Percentiles rank a stretch among this genome's conserved stretches.
Evolutionary conservation across 352 stramenopile genomes (phyloP).

Genomic region (Globisporangium echinulatum): DNA sequence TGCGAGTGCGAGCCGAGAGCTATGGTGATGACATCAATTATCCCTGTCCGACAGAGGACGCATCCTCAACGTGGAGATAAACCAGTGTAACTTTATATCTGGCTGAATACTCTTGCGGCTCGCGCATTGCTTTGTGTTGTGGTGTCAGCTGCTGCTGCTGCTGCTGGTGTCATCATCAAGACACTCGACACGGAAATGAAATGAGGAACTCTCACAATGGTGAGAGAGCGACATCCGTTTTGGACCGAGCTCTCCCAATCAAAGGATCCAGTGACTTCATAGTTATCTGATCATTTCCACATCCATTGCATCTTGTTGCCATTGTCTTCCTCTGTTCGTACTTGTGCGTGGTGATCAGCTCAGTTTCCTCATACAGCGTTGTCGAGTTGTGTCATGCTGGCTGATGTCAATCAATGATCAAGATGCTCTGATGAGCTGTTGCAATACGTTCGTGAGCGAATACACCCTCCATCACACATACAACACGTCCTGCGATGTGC

Average conservation of each 20-base stretch:
- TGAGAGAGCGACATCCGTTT: slow-evolving; percentile 69
- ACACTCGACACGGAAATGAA: slow-evolving; percentile 28
- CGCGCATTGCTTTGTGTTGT: not conserved
- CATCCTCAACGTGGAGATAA: slow-evolving; percentile 81
- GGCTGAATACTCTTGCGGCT: slow-evolving; percentile 56
- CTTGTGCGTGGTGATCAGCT: not conserved
- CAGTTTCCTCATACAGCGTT: not conserved
- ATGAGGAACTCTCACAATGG: slow-evolving; percentile 64
- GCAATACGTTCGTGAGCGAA: too few relatives aligned
- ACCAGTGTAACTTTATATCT: slow-evolving; percentile 86
- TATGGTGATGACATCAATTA: slow-evolving; percentile 86
- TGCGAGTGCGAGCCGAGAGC: slow-evolving; percentile 18
- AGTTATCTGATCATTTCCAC: slow-evolving; percentile 78
- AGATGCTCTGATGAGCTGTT: too few relatives aligned
- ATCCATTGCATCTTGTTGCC: not conserved
- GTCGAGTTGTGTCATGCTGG: too few relatives aligned
- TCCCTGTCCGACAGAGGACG: slow-evolving; percentile 86
- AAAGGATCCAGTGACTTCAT: slow-evolving; percentile 87
- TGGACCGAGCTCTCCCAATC: slow-evolving; percentile 65
- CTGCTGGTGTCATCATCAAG: not conserved
- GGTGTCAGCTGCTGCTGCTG: not conserved
- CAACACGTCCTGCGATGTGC: too few relatives aligned
- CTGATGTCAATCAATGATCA: too few relatives aligned
- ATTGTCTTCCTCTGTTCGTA: not conserved
- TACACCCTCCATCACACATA: too few relatives aligned